These are phyloP conservation scores for Aspergillus sp. DNA, from an alignment of 2,329 filamentous ascomycete species.

Conservation along the genomic window DNA sequence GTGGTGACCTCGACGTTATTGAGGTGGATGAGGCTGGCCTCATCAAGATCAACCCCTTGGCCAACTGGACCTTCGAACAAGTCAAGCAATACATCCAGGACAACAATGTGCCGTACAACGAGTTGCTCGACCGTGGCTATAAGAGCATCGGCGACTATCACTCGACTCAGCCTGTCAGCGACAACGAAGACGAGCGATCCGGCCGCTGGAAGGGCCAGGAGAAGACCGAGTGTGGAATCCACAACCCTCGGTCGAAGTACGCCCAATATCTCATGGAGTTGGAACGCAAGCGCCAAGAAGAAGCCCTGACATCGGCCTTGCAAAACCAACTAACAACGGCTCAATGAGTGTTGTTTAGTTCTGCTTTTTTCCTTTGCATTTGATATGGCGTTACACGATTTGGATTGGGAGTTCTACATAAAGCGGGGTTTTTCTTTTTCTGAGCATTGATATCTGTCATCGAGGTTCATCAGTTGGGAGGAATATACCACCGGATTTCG, in stretches of 20 bases:
- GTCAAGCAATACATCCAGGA: slow-evolving; percentile 80
- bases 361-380: slow-evolving; percentile 3
- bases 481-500: slow-evolving; percentile 1
- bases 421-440: slow-evolving; percentile 9
- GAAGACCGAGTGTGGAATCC: slow-evolving; percentile 98
- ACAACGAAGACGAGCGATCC: slow-evolving; percentile 89
- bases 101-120: slow-evolving; percentile 88
- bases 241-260: slow-evolving; percentile 94
- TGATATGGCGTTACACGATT: slow-evolving; percentile 3
- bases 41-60: slow-evolving; percentile 95
- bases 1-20: slow-evolving; percentile 80
- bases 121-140: slow-evolving; percentile 84
- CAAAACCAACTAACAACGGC: slow-evolving; percentile 23
- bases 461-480: no score
- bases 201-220: slow-evolving; percentile 92
- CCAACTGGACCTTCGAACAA: slow-evolving; percentile 86
- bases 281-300: slow-evolving; percentile 58
- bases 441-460: slow-evolving; percentile 5
- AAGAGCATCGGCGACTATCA: slow-evolving; percentile 98
- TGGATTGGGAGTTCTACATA: slow-evolving; percentile 6
- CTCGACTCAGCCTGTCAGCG: slow-evolving; percentile 80
- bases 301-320: slow-evolving; percentile 43
- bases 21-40: slow-evolving; percentile 86
- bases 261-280: slow-evolving; percentile 71
- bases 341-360: slow-evolving; percentile 12